Base-by-base conservation (phyloP, 352 stramenopile species). In the Phytophthora sojae region DNA sequence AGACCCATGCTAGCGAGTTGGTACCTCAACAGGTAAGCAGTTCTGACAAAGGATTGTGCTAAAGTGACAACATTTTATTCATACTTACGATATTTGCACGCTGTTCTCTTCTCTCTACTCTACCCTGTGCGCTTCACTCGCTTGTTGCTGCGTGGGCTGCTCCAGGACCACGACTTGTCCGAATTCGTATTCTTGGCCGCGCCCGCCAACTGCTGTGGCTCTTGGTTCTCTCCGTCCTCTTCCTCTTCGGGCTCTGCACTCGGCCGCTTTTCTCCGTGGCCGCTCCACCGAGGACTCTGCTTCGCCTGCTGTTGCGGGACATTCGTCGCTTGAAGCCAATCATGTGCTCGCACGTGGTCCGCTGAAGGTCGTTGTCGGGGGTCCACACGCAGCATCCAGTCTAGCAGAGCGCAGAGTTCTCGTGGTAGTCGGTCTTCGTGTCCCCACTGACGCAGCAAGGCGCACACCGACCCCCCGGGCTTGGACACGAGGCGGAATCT, bases 401-500 rank as follows among this genome's bases (percentile, higher is more conserved):
- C 54, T 2, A 92, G 37, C 21, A 92, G 57, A 52, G 76, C 71
- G 19, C 67, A 73, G 2, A 89, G 54, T 3, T 84, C 68, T 5
- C 32, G 11, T 0, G 75, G 61, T 17, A 92, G 35, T 23, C 65
- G 63, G 11, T 71, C 57, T 30, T 82, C 71, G 30, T 89, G 58
- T 1, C 69, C 65, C 82, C 84, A 92, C 29, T 70, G 64, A 12
- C 61, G 49, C 14, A 90, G 49, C 17, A 90, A 64, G 2, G 62
- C 69, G 9, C 53, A 44, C 30, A 92, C 67, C 1, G 82, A 85
- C 11, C 69, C 69, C 6, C 58, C 63, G 49, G 57, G 57, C 26
- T 66, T 61, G 39, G 78, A 63, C 14, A 92, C 69, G 5, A 88
- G 57, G 2, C 81, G 81, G 65, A 90, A 92, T 7, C 84, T 82